Evolutionary conservation across 1,139 yeast genomes (phyloP), one percentile per base, ranked within the genome.

Genomic region (Kluyveromyces sp.): DNA sequence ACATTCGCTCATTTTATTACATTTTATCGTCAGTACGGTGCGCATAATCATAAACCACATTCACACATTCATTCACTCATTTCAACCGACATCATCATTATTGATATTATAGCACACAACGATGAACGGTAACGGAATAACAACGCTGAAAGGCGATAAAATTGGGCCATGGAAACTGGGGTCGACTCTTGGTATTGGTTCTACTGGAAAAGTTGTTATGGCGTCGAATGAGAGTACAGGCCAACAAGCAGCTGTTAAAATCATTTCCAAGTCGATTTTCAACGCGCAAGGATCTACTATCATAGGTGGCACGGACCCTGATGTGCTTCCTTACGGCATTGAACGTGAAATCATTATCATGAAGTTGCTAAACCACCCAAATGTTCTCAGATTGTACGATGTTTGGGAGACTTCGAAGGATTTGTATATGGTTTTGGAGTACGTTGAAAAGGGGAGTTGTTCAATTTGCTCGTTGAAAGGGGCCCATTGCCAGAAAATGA

Each of bases 381-480:
- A 92, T 63, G 94, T 92, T 46, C 80, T 92, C 84, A 89, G 95
- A n/a, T 72, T 92, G 41, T 92, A 87, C 65, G 99, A 92, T 60
- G 99, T 94, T 38, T 92, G 98, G 98, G 98, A 94, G 66, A 92
- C 94, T 59, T 86, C 88, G 59, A 89, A 94, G 53, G 97, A 90
- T 59, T 71, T 92, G 45, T 90, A 90, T 61, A 76, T 92, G 56
- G 94, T 94, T 30, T 70, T 92, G 51, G 99, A 92, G 68, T 92
- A 94, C 67, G 92, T 94, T 45, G 97, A 94, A 69, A 96, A 97
- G 44, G 99, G 38, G 98, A 92, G 68, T 72, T 92, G 47, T 92
- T 94, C 61, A 97, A 94, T 67, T 81, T 90, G 59, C 73, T 92
- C 47, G 89, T 92, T 51, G 88, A 88, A 63, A 75, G 84, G 48